Evolutionary conservation across 139 green algal genomes (phyloP).

Genomic region (Penium margaritaceum): DNA sequence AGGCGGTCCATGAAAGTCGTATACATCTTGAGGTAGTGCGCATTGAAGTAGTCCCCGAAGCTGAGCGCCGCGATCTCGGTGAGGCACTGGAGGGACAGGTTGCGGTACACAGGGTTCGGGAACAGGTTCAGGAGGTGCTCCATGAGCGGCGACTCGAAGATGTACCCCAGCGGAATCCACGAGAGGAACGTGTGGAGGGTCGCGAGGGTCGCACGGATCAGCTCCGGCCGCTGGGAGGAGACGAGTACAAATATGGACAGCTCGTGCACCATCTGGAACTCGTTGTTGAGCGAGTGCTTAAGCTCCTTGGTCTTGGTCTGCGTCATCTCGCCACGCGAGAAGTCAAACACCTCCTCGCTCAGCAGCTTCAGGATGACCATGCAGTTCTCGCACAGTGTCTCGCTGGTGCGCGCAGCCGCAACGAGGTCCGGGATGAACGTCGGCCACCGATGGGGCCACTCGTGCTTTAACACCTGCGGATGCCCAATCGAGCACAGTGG

Average conservation of each 20-base stretch:
- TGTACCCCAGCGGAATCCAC: slow-evolving; percentile 94
- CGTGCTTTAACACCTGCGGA: slow-evolving; percentile 90
- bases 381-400: slow-evolving; percentile 95
- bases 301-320: slow-evolving; percentile 91
- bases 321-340: slow-evolving; percentile 84
- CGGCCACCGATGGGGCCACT: slow-evolving; percentile 84
- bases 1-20: slow-evolving; percentile 58
- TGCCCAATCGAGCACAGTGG: too few species aligned
- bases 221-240: slow-evolving; percentile 56
- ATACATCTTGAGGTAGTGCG: slow-evolving; percentile 55
- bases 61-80: slow-evolving; percentile 47
- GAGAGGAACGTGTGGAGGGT: slow-evolving; percentile 83
- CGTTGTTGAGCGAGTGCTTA: slow-evolving; percentile 85
- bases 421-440: slow-evolving; percentile 93
- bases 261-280: slow-evolving; percentile 91
- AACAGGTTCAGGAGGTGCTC: slow-evolving; percentile 85
- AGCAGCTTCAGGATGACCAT: slow-evolving; percentile 95
- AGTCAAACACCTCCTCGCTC: slow-evolving; percentile 97
- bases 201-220: slow-evolving; percentile 69
- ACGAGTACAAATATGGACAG: slow-evolving; percentile 87
- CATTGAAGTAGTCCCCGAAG: slow-evolving; percentile 51
- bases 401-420: slow-evolving; percentile 76
- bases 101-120: slow-evolving; percentile 77
- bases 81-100: slow-evolving; percentile 75
- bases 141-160: slow-evolving; percentile 91